These are phyloP conservation scores for Alternaria triticina DNA, from an alignment of 2,329 filamentous ascomycete species.

Conservation along the genomic window DNA sequence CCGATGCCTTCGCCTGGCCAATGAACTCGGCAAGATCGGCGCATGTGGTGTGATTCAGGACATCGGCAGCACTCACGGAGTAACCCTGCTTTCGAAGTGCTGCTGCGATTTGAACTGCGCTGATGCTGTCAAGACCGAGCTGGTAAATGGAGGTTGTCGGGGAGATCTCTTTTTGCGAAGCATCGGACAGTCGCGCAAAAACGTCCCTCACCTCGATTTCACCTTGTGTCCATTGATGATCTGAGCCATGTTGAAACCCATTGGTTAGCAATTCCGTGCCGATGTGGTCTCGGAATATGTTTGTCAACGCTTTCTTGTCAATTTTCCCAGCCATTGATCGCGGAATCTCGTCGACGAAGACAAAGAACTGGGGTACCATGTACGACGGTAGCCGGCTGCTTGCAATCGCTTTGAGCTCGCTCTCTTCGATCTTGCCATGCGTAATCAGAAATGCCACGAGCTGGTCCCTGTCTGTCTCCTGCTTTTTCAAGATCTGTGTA, in stretches of 20 bases:
- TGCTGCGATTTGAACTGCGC: slow-evolving; percentile 77
- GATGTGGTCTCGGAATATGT: slow-evolving; percentile 34
- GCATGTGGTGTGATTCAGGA: slow-evolving; percentile 64
- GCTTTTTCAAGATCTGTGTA: slow-evolving; percentile 42
- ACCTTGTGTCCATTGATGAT: slow-evolving; percentile 55
- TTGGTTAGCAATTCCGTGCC: slow-evolving; percentile 7
- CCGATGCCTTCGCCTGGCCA: slow-evolving; percentile 1
- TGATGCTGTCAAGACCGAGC: slow-evolving; percentile 91
- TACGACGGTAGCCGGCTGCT: slow-evolving; percentile 41
- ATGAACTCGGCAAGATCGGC: slow-evolving; percentile 37
- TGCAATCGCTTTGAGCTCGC: slow-evolving; percentile 23
- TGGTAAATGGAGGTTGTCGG: slow-evolving; percentile 78
- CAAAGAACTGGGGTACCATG: slow-evolving; percentile 48
- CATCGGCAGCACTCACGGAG: slow-evolving; percentile 70
- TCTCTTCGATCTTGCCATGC: not conserved
- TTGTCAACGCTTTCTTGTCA: slow-evolving; percentile 44
- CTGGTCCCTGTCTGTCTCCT: slow-evolving; percentile 37
- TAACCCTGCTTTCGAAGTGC: slow-evolving; percentile 67
- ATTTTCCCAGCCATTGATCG: slow-evolving; percentile 51
- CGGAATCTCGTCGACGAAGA: slow-evolving; percentile 43
- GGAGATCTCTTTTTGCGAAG: slow-evolving; percentile 58
- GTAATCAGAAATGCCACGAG: slow-evolving; percentile 45
- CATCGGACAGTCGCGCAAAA: slow-evolving; percentile 65
- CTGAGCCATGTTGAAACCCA: not conserved
- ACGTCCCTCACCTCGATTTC: slow-evolving; percentile 63